Evolutionary conservation across 1,139 yeast species (phyloP).

Genomic region (Candida sp.): DNA sequence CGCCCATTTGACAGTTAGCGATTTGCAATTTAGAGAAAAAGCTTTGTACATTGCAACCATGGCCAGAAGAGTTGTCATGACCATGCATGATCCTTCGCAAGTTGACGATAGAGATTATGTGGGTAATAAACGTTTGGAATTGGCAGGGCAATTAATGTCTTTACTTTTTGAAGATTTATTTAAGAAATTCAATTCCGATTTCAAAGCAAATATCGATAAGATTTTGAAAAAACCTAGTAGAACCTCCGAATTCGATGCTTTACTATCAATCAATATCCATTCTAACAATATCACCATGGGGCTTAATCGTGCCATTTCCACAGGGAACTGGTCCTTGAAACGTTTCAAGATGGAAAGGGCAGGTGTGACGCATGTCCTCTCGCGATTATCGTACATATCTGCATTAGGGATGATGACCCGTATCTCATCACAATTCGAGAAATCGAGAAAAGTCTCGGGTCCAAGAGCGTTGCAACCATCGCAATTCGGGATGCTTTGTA

Average conservation of each 20-base stretch:
- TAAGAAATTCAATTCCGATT: slow-evolving; percentile 92
- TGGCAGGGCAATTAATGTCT: slow-evolving; percentile 97
- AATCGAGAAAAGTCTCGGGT: slow-evolving; percentile 96
- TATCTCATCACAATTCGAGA: slow-evolving; percentile 96
- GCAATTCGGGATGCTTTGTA: slow-evolving; percentile 98
- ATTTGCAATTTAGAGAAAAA: slow-evolving; percentile 88
- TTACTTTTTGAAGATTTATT: slow-evolving; percentile 93
- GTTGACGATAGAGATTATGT: slow-evolving; percentile 99
- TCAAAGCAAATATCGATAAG: slow-evolving; percentile 92
- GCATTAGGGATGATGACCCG: slow-evolving; percentile 99
- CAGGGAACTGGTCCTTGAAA: slow-evolving; percentile 98
- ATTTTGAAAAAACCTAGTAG: slow-evolving; percentile 91
- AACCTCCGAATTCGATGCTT: slow-evolving; percentile 93
- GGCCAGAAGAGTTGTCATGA: slow-evolving; percentile 96
- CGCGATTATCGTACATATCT: slow-evolving; percentile 86
- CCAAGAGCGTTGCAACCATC: slow-evolving; percentile 99
- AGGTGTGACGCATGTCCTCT: slow-evolving; percentile 95
- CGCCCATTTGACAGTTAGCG: slow-evolving; percentile 88
- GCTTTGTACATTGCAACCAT: slow-evolving; percentile 92
- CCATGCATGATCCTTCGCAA: slow-evolving; percentile 91
- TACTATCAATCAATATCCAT: slow-evolving; percentile 83
- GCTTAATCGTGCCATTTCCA: slow-evolving; percentile 91
- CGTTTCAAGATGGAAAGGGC: slow-evolving; percentile 99
- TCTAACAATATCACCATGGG: slow-evolving; percentile 94
- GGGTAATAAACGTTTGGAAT: slow-evolving; percentile 94